Conservation (phyloP, 2,329 filamentous ascomycete genomes). For the Zopfia rhizophila region DNA sequence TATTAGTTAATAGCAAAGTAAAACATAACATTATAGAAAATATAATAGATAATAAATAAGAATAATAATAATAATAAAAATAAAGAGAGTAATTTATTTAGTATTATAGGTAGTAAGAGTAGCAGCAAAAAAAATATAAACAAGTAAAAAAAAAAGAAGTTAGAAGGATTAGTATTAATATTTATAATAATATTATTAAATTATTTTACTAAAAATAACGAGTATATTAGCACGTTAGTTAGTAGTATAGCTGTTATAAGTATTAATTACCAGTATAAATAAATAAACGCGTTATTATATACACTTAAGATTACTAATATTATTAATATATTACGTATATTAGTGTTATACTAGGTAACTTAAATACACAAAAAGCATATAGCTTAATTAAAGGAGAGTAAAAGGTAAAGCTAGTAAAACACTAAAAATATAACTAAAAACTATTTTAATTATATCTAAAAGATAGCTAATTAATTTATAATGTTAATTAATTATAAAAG, state of each 20-base stretch:
- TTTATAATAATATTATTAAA: slow-evolving; percentile 19
- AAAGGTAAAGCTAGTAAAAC: slow-evolving; percentile 2
- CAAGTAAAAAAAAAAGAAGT: slow-evolving; percentile 2
- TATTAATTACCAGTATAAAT: slow-evolving; percentile 5
- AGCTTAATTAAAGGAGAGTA: slow-evolving; percentile 1
- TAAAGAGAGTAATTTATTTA: too few species aligned
- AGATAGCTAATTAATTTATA: slow-evolving; percentile 15
- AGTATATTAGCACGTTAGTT: slow-evolving; percentile 19
- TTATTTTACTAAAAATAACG: slow-evolving; percentile 10
- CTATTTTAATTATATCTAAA: slow-evolving; percentile 6
- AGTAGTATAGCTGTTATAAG: slow-evolving; percentile 17
- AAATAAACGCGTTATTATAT: slow-evolving; percentile 14
- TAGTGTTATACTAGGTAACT: slow-evolving; percentile 10
- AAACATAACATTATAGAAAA: slow-evolving; percentile 7
- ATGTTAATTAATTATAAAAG: slow-evolving; percentile 6
- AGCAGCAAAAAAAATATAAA: slow-evolving; percentile 1
- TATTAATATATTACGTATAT: slow-evolving; percentile 12
- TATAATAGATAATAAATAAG: slow-evolving; percentile 3
- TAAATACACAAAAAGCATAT: not conserved
- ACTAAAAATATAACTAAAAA: not conserved
- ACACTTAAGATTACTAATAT: slow-evolving; percentile 12
- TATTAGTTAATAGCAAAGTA: slow-evolving; percentile 10
- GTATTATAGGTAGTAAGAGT: too few species aligned
- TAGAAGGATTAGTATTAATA: slow-evolving; percentile 10
- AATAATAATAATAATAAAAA: slow-evolving; percentile 1